phyloP scores from a whole-genome alignment of 495 filamentous ascomycete genomes.

The Xylaria bambusicola region DNA sequence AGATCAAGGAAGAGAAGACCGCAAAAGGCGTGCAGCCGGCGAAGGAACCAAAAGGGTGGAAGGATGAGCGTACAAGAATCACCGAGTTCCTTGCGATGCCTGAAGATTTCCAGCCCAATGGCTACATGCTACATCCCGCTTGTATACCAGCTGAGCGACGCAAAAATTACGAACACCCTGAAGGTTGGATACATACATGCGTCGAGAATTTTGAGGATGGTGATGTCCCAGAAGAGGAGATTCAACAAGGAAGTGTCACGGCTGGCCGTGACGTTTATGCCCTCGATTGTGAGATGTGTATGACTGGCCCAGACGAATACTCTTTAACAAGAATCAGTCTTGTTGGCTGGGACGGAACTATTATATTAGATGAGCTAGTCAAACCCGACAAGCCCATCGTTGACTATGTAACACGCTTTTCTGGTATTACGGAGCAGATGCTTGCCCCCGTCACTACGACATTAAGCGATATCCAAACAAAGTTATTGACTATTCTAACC shows the following conservation, averaged over 20 bases:
- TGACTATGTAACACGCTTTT: conserved; percentile 87
- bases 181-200: conserved; percentile 83
- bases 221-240: conserved; percentile 63
- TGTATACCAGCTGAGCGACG: conserved; percentile 50
- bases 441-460: conserved; percentile 81
- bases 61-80: conserved; percentile 72
- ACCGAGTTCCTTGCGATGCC: conserved; percentile 70
- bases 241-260: conserved; percentile 79
- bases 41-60: conserved; percentile 60
- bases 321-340: conserved; percentile 88
- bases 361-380: conserved; percentile 85
- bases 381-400: conserved; percentile 82
- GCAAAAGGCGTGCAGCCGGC: conserved; percentile 59
- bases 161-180: conserved; percentile 45
- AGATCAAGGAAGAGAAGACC: conserved; percentile 59
- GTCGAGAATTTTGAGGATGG: conserved; percentile 69
- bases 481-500: conserved; percentile 70
- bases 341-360: conserved; percentile 79
- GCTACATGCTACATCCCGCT: conserved; percentile 79
- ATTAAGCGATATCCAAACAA: conserved; percentile 77
- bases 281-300: conserved; percentile 96
- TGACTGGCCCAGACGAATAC: conserved; percentile 69
- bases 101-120: conserved; percentile 76
- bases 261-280: conserved; percentile 79
- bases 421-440: conserved; percentile 85